A percentile compares a stretch with the other conserved stretches of the same genome.
Evolutionary conservation across 1,139 yeast species (phyloP).

Genomic region (Suhomyces maxii): DNA sequence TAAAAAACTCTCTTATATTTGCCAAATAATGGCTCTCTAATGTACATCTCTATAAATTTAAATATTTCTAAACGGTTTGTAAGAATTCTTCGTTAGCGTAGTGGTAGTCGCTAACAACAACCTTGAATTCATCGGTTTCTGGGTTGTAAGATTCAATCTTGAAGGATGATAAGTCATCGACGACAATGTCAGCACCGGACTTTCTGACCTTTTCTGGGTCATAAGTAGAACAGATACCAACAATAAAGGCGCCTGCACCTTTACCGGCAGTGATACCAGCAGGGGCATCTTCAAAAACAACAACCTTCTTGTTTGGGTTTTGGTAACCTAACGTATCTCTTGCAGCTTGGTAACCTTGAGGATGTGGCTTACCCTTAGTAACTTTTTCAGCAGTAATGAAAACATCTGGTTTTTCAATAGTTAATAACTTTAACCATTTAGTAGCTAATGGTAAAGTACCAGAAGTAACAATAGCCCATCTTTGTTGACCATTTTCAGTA

Average conservation of each 20-base stretch:
- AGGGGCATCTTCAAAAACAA: conserved; percentile 86
- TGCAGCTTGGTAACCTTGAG: conserved; percentile 74
- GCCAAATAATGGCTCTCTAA: conserved; percentile 5
- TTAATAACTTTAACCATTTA: conserved; percentile 72
- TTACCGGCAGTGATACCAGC: conserved; percentile 86
- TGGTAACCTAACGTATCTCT: conserved; percentile 59
- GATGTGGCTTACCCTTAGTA: conserved; percentile 77
- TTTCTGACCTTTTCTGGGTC: conserved; percentile 65
- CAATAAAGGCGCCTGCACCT: conserved; percentile 78
- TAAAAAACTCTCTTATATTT: not conserved
- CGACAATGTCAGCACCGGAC: conserved; percentile 80
- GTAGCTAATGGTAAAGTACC: conserved; percentile 78
- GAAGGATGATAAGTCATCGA: conserved; percentile 62
- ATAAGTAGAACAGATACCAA: conserved; percentile 83
- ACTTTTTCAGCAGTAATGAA: conserved; percentile 83
- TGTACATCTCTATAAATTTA: conserved; percentile 13
- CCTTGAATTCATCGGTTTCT: conserved; percentile 50
- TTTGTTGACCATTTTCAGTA: conserved; percentile 47
- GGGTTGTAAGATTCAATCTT: conserved; percentile 44
- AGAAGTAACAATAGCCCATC: conserved; percentile 85
- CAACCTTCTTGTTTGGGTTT: conserved; percentile 46
- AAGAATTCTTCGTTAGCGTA: conserved; percentile 48
- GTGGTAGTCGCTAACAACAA: conserved; percentile 44
- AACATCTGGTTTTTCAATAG: conserved; percentile 62
- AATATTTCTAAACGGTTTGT: conserved; percentile 21